Percentiles rank a stretch among this genome's conserved stretches.
Evolutionary conservation across 2,329 filamentous ascomycete species (phyloP).

Genomic region (Sclerotinia nivalis): DNA sequence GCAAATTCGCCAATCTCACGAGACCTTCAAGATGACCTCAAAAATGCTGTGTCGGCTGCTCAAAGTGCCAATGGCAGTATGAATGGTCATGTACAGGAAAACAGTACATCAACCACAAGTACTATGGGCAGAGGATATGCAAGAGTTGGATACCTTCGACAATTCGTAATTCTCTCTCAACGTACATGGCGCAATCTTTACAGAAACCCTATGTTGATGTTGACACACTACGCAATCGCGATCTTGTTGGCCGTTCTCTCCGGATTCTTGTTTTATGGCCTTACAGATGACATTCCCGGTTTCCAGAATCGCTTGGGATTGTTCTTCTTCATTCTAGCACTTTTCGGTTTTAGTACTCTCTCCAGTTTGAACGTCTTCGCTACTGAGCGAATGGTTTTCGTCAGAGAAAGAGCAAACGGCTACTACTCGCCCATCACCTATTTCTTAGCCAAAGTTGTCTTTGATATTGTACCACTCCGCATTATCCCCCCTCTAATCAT

Average conservation of each 20-base stretch:
- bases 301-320: conserved; percentile 97
- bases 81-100: conserved; percentile 55
- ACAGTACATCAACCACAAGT: conserved; percentile 45
- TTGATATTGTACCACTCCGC: conserved; percentile 92
- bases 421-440: conserved; percentile 95
- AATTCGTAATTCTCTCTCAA: conserved; percentile 86
- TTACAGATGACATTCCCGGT: conserved; percentile 93
- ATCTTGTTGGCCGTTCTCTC: conserved; percentile 93
- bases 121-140: conserved; percentile 77
- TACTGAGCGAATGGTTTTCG: conserved; percentile 84
- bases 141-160: conserved; percentile 74
- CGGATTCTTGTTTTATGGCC: conserved; percentile 92
- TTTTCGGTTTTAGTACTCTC: conserved; percentile 95
- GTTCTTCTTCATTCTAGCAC: conserved; percentile 94
- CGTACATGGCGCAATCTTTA: conserved; percentile 98
- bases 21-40: conserved; percentile 76
- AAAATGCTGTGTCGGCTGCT: conserved; percentile 64
- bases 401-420: conserved; percentile 91
- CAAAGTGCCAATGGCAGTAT: conserved; percentile 64
- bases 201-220: conserved; percentile 95
- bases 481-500: conserved; percentile 94
- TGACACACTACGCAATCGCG: conserved; percentile 96
- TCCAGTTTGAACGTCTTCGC: conserved; percentile 94
- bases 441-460: conserved; percentile 94
- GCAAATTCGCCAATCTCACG: conserved; percentile 74